Percentiles rank a stretch among this genome's conserved stretches.
These are phyloP conservation scores for Sequoia sempervirens DNA, from an alignment of 75 land plant genomes.

Conservation along the genomic window DNA sequence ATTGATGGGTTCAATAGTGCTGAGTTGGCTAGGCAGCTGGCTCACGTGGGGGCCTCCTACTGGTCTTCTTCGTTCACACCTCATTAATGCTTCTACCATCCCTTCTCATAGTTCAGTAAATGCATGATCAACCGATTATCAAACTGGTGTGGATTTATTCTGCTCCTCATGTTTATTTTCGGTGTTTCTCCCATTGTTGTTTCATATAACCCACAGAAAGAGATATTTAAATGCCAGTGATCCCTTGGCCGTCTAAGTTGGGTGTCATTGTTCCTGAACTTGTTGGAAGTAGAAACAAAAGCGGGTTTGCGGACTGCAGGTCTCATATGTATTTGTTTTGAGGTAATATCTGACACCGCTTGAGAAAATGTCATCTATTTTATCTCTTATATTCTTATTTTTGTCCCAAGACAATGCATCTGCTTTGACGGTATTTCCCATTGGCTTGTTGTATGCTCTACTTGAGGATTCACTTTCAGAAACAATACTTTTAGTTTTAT, in stretches of 20 bases:
- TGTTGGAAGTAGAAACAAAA: not conserved
- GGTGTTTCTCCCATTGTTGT: not conserved
- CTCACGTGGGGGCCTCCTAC: conserved; percentile 7
- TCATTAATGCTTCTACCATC: conserved; percentile 4
- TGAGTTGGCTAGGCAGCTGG: not conserved
- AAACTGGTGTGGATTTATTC: not conserved
- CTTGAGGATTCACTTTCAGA: not conserved
- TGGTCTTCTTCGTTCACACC: not conserved
- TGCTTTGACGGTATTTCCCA: not conserved
- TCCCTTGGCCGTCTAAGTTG: not conserved
- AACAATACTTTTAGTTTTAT: not conserved
- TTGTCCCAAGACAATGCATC: not conserved
- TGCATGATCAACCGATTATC: not conserved
- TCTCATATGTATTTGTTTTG: not conserved
- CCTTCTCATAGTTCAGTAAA: not conserved
- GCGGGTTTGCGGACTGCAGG: not conserved
- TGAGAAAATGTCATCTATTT: not conserved
- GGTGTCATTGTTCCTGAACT: not conserved
- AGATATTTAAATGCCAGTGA: not conserved
- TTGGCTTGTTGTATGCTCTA: not conserved
- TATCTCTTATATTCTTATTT: not conserved
- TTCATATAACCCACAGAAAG: not conserved
- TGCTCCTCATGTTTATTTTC: not conserved
- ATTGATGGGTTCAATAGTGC: not conserved
- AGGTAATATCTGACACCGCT: not conserved